Evolutionary conservation across 1,284 basidiomycete genomes (phyloP).

Genomic region (Puccinia brachypodii): DNA sequence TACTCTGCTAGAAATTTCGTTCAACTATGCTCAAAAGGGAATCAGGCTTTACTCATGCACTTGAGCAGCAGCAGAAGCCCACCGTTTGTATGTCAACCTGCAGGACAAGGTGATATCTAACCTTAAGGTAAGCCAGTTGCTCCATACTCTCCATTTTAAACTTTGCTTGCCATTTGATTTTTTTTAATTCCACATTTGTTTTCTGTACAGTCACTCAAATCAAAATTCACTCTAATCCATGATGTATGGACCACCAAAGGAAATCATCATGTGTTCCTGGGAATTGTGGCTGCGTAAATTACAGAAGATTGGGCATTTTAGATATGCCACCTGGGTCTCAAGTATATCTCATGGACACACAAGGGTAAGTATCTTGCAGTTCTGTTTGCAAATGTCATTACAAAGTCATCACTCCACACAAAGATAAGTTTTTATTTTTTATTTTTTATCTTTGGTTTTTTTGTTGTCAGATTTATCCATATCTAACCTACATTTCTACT

Average conservation of each 20-base stretch:
- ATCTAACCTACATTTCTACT: too few relatives aligned
- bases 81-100: neutral
- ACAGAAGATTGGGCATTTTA: neutral
- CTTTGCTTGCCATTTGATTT: neutral
- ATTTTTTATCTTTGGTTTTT: neutral
- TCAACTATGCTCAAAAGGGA: neutral
- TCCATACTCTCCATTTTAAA: neutral
- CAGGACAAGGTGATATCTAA: neutral
- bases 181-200: neutral
- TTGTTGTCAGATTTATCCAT: too few relatives aligned
- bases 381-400: neutral
- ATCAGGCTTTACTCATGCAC: neutral
- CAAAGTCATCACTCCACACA: neutral
- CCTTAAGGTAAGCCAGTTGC: neutral
- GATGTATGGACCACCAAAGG: constrained; percentile 15
- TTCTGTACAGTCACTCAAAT: neutral
- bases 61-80: neutral
- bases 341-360: neutral
- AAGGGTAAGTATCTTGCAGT: neutral
- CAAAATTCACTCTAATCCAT: neutral
- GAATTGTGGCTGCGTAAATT: neutral
- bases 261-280: neutral
- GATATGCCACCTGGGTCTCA: neutral
- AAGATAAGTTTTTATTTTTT: constrained; percentile 1
- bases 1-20: neutral